Conservation (phyloP, 83 land plant genomes). For the Diphasiastrum complanatum region DNA sequence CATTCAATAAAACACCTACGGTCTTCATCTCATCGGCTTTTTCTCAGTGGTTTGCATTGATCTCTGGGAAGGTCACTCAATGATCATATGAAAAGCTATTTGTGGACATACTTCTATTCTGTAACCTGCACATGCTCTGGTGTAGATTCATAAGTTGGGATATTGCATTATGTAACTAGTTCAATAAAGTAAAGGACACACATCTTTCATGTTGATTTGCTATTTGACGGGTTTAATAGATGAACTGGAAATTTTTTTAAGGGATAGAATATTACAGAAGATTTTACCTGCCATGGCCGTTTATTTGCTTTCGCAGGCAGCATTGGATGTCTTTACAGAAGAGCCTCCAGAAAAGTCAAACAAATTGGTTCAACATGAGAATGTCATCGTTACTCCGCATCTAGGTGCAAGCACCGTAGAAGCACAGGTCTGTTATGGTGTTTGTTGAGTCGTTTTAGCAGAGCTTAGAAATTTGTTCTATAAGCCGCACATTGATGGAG, state of each 20-base stretch:
- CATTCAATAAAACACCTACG: no score
- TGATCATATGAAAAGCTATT: no score
- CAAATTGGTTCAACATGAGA: slow-evolving; percentile 69
- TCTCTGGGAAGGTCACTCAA: no score
- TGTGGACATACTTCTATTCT: no score
- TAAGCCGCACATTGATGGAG: background rate
- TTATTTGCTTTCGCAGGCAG: slow-evolving; percentile 46
- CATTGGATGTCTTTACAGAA: slow-evolving; percentile 84
- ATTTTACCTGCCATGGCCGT: background rate
- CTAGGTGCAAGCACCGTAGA: slow-evolving; percentile 92
- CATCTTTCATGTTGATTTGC: background rate
- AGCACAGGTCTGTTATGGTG: slow-evolving; percentile 54
- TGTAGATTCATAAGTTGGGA: no score
- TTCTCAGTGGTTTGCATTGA: no score
- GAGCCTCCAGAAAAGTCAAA: slow-evolving; percentile 78
- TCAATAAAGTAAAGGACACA: background rate
- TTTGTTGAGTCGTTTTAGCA: no score
- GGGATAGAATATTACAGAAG: background rate
- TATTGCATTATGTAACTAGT: background rate
- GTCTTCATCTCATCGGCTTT: no score
- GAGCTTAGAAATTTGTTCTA: no score
- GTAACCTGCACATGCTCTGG: no score
- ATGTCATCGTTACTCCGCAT: slow-evolving; percentile 83
- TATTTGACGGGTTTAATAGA: no score
- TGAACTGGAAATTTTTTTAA: no score